Conservation (phyloP, 345 rosid species). For the Reutealis trisperma region DNA sequence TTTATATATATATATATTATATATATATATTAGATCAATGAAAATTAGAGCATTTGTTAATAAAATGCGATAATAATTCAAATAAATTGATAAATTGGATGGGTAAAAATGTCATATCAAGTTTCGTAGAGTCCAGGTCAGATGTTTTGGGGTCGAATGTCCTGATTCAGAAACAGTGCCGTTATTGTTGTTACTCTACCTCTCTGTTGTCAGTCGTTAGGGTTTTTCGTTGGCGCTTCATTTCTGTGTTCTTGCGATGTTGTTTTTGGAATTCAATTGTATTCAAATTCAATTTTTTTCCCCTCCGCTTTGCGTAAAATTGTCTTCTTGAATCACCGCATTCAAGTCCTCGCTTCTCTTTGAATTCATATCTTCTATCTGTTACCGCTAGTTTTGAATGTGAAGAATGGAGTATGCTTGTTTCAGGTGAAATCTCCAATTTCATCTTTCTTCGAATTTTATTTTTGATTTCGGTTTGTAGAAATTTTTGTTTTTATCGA, state of each 20-base stretch:
- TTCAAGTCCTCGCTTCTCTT: neutral
- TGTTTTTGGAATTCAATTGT: neutral
- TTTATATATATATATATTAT: too few relatives aligned
- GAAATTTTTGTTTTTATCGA: neutral
- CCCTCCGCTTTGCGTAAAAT: neutral
- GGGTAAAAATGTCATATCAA: neutral
- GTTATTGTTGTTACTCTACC: neutral
- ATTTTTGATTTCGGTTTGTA: neutral
- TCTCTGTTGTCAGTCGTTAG: neutral
- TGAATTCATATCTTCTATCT: too few relatives aligned
- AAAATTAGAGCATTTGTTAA: too few relatives aligned
- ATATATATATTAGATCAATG: too few relatives aligned
- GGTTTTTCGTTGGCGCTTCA: conserved; percentile 2
- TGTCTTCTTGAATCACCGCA: neutral
- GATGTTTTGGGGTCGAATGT: neutral
- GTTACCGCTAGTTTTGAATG: neutral
- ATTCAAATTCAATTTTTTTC: neutral
- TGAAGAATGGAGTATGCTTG: neutral
- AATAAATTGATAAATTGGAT: neutral
- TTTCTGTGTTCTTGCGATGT: neutral
- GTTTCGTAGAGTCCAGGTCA: neutral
- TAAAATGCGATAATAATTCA: too few relatives aligned
- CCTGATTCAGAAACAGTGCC: neutral
- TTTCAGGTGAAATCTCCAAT: neutral
- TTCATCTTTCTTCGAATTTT: neutral